Evolutionary conservation across 2,329 filamentous ascomycete genomes (phyloP).

Genomic region (Ceratocystis papillata): DNA sequence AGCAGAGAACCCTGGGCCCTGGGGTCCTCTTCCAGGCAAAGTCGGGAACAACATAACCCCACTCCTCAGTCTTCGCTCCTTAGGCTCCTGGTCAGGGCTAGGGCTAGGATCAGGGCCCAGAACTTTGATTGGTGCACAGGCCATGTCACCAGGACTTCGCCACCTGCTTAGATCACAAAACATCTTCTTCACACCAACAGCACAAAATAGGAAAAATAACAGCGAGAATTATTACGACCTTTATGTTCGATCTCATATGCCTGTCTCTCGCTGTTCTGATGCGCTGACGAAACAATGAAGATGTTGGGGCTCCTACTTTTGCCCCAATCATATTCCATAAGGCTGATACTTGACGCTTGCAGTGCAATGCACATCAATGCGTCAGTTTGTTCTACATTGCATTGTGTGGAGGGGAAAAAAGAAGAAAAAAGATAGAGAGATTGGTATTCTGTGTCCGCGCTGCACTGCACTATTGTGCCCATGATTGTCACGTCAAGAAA

Average conservation of each 20-base stretch:
- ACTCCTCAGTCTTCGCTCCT: too few species aligned
- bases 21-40: too few species aligned
- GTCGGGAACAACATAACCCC: too few species aligned
- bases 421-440: not conserved
- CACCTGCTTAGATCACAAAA: not conserved
- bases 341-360: slow-evolving; percentile 3
- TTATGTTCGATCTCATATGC: not conserved
- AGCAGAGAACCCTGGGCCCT: not conserved
- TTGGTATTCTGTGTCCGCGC: not conserved
- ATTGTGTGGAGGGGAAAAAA: not conserved
- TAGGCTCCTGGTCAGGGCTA: too few species aligned
- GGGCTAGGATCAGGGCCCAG: not conserved
- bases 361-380: not conserved
- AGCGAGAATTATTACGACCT: not conserved
- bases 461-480: not conserved
- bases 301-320: not conserved
- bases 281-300: not conserved
- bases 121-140: not conserved
- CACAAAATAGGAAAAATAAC: not conserved
- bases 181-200: not conserved
- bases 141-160: not conserved
- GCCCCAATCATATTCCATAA: not conserved
- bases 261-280: not conserved
- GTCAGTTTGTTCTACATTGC: not conserved
- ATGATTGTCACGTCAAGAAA: not conserved